phyloP scores from a whole-genome alignment of 768 basidiomycete species.

The Steccherinum ochraceum region DNA sequence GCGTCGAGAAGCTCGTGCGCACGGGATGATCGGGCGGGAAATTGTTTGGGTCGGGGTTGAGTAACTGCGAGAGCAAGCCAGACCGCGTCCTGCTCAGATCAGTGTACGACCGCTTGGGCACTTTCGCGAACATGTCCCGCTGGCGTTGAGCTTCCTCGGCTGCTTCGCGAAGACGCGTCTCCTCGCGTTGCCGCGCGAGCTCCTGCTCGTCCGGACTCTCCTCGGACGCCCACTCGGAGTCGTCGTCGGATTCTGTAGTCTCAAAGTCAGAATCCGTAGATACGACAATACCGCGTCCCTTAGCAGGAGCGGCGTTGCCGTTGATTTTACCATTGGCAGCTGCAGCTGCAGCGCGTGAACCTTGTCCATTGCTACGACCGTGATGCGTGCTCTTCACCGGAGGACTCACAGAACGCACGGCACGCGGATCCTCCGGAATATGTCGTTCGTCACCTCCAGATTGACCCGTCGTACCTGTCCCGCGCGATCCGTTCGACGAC shows the following conservation, averaged over 20 bases:
- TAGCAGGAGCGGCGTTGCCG: background rate
- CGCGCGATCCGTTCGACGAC: conserved; percentile 41
- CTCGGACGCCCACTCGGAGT: conserved; percentile 52
- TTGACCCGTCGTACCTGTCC: background rate
- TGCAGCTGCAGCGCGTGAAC: background rate
- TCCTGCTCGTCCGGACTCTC: conserved; percentile 27
- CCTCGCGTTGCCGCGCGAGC: conserved; percentile 17
- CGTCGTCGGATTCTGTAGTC: conserved; percentile 50
- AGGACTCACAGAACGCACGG: background rate
- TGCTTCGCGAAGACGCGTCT: conserved; percentile 40
- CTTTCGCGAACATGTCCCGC: conserved; percentile 68
- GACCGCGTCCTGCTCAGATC: conserved; percentile 46
- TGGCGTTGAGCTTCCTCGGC: conserved; percentile 58
- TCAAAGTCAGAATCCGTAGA: conserved; percentile 43
- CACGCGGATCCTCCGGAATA: conserved; percentile 9
- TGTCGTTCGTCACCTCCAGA: conserved; percentile 6
- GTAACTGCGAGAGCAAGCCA: conserved; percentile 59
- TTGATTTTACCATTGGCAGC: background rate
- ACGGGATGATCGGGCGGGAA: conserved; percentile 58
- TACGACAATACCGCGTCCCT: conserved; percentile 35
- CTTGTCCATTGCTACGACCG: background rate
- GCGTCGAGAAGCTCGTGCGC: conserved; percentile 41
- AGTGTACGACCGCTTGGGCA: conserved; percentile 59
- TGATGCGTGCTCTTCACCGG: conserved; percentile 1
- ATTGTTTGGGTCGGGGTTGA: conserved; percentile 64